These are phyloP conservation scores for Phtheirospermum japonicum DNA, from an alignment of 257 asterid species.

Conservation along the genomic window DNA sequence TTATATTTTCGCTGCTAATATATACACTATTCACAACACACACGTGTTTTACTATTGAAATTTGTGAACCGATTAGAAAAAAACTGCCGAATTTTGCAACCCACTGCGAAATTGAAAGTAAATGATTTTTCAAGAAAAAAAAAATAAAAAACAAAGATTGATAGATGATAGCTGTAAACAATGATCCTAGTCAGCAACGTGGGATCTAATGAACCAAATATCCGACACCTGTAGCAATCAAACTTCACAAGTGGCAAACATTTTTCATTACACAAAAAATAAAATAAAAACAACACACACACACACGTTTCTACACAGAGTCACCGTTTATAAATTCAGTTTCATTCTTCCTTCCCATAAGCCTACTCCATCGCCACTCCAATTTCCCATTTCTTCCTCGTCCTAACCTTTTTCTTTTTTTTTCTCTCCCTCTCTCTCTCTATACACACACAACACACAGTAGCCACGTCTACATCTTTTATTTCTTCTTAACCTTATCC, in stretches of 20 bases:
- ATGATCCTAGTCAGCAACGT: conserved; percentile 45
- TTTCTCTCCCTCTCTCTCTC: not conserved
- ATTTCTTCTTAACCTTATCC: too few species aligned
- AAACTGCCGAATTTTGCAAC: too few species aligned
- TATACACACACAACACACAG: conserved; percentile 5
- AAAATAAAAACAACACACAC: not conserved
- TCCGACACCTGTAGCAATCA: conserved; percentile 33
- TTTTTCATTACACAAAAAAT: not conserved
- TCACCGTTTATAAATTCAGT: not conserved
- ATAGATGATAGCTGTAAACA: conserved; percentile 21
- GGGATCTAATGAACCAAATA: conserved; percentile 30
- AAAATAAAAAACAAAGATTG: not conserved
- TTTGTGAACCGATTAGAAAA: too few species aligned
- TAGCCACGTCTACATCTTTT: too few species aligned
- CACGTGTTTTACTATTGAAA: too few species aligned
- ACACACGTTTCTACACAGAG: too few species aligned
- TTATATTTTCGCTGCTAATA: too few species aligned
- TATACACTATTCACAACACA: too few species aligned
- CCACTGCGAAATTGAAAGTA: too few species aligned
- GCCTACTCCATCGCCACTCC: conserved; percentile 21
- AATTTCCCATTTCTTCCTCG: too few species aligned
- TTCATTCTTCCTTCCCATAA: not conserved
- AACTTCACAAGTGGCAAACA: conserved; percentile 11
- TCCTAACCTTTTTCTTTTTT: not conserved
- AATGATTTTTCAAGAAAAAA: not conserved